These are phyloP conservation scores for Suillus ampliporus DNA, from an alignment of 768 basidiomycete species.

Conservation along the genomic window DNA sequence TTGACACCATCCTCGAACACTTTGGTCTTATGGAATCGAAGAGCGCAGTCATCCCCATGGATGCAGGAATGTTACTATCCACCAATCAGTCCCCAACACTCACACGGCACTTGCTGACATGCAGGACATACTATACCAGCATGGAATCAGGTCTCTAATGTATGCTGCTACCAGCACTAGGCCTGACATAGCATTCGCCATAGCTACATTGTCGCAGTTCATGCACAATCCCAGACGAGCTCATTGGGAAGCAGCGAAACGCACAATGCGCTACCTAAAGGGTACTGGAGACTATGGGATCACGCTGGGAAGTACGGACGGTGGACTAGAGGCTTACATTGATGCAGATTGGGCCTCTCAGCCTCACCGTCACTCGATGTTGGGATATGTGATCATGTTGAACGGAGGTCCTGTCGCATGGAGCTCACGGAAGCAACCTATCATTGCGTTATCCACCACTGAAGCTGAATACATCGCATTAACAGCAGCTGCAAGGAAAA, in stretches of 20 bases:
- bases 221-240: neutral
- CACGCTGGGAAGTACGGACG: neutral
- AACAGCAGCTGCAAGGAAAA: too few relatives aligned
- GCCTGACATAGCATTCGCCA: slow-evolving; percentile 41
- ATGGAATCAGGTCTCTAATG: slow-evolving; percentile 39
- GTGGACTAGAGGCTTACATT: slow-evolving; percentile 16
- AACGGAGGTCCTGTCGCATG: slow-evolving; percentile 23
- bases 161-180: slow-evolving; percentile 37
- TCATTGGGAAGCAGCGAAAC: slow-evolving; percentile 9
- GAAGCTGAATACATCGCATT: too few relatives aligned
- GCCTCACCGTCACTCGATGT: slow-evolving; percentile 29
- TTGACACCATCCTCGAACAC: slow-evolving; percentile 22
- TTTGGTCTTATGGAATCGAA: slow-evolving; percentile 30
- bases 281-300: slow-evolving; percentile 10
- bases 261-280: slow-evolving; percentile 19
- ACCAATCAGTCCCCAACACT: slow-evolving; percentile 9
- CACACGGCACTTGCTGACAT: slow-evolving; percentile 26
- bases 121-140: slow-evolving; percentile 32
- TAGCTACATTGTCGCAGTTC: slow-evolving; percentile 13
- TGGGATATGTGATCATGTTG: slow-evolving; percentile 30
- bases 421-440: too few relatives aligned
- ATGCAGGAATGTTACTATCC: slow-evolving; percentile 16
- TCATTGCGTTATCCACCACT: too few relatives aligned
- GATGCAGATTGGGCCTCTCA: slow-evolving; percentile 36
- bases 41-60: slow-evolving; percentile 27